These are phyloP conservation scores for Cyanodermella asteris DNA, from an alignment of 2,329 filamentous ascomycete genomes.

Conservation along the genomic window DNA sequence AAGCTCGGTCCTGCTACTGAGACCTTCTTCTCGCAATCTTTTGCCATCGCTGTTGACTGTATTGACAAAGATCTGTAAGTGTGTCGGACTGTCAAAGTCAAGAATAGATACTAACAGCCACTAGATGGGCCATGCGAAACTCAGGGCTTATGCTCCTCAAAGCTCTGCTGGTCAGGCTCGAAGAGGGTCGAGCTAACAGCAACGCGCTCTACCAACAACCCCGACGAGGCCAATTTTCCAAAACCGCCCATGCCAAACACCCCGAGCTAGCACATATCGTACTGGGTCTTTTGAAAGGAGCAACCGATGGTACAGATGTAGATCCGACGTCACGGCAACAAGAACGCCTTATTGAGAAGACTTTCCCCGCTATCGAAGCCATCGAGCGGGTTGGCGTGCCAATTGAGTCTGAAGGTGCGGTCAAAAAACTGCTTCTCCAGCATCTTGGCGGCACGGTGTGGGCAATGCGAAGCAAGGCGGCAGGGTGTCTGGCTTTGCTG, in stretches of 20 bases:
- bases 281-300: constrained; percentile 4
- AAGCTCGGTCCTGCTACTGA: constrained; percentile 53
- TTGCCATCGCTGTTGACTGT: constrained; percentile 60
- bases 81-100: constrained; percentile 1
- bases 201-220: constrained; percentile 2
- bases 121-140: constrained; percentile 80
- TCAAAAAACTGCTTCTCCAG: constrained; percentile 2
- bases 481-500: too few relatives aligned
- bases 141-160: constrained; percentile 24
- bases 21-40: constrained; percentile 45
- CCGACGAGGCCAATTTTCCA: constrained; percentile 5
- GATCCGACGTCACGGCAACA: neutral
- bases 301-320: neutral
- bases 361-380: constrained; percentile 8
- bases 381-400: constrained; percentile 6
- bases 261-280: constrained; percentile 6
- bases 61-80: constrained; percentile 56
- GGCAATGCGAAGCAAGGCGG: constrained; percentile 8
- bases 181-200: constrained; percentile 6
- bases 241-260: constrained; percentile 6
- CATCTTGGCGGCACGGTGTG: constrained; percentile 6
- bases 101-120: constrained; percentile 5
- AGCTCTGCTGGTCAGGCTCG: constrained; percentile 7
- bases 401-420: neutral
- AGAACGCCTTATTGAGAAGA: constrained; percentile 3